phyloP scores from a whole-genome alignment of 768 basidiomycete species.

The Boletus subparvulus region DNA sequence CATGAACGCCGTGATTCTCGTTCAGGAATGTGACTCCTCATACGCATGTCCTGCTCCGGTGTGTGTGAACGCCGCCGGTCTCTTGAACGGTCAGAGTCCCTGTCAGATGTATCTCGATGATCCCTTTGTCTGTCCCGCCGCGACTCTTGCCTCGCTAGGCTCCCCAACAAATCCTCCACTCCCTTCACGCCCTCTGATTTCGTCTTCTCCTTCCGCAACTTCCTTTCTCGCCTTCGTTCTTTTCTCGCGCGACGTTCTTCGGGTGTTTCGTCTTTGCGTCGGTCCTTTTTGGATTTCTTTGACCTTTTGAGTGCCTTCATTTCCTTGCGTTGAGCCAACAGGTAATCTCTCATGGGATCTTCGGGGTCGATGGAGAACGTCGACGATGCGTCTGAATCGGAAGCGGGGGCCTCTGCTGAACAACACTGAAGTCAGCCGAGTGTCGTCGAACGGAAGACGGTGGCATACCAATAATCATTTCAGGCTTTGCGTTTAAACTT shows the following conservation, averaged over 20 bases:
- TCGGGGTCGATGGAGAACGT: slow-evolving; percentile 83
- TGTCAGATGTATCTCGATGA: slow-evolving; percentile 9
- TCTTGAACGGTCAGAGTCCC: slow-evolving; percentile 11
- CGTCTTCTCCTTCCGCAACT: slow-evolving; percentile 45
- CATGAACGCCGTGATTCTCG: slow-evolving; percentile 6
- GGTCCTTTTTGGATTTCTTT: slow-evolving; percentile 56
- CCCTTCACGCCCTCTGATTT: slow-evolving; percentile 65
- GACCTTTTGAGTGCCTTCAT: slow-evolving; percentile 67
- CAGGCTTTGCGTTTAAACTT: slow-evolving; percentile 83
- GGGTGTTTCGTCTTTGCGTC: slow-evolving; percentile 72
- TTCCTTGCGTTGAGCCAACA: slow-evolving; percentile 73
- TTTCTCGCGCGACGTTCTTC: slow-evolving; percentile 77
- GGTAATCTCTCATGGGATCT: slow-evolving; percentile 96
- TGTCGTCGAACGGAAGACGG: not conserved
- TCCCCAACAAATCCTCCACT: slow-evolving; percentile 64
- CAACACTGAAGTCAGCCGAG: slow-evolving; percentile 8
- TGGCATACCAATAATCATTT: slow-evolving; percentile 58
- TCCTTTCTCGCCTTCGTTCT: slow-evolving; percentile 71
- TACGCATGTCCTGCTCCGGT: slow-evolving; percentile 9
- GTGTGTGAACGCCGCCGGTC: slow-evolving; percentile 18
- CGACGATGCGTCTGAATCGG: slow-evolving; percentile 66
- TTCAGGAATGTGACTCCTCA: slow-evolving; percentile 21
- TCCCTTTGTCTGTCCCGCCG: slow-evolving; percentile 21
- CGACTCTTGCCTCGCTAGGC: slow-evolving; percentile 32
- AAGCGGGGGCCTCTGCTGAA: slow-evolving; percentile 50